phyloP scores from a whole-genome alignment of 257 asterid species.

The Thymus mandschuricus region DNA sequence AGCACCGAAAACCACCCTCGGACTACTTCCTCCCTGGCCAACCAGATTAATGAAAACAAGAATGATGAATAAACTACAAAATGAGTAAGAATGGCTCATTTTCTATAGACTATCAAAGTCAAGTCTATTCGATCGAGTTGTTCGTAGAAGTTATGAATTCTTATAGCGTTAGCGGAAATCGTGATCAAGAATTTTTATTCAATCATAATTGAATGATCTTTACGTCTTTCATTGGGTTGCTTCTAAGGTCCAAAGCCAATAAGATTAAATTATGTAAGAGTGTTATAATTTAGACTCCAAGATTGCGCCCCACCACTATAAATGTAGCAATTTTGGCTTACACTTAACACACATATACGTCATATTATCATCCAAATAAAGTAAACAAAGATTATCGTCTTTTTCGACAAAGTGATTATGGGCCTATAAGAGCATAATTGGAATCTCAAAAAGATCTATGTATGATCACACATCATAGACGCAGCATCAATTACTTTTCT shows the following conservation, averaged over 20 bases:
- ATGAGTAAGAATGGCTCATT: constrained; percentile 23
- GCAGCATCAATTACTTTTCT: too few relatives aligned
- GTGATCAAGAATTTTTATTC: background rate
- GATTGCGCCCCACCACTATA: constrained; percentile 21
- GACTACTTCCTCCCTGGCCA: constrained; percentile 7
- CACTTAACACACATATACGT: background rate
- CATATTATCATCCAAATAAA: background rate
- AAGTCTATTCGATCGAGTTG: too few relatives aligned
- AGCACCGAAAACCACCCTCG: constrained; percentile 14
- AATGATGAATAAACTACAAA: constrained; percentile 19
- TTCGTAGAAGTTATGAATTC: background rate
- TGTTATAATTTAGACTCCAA: constrained; percentile 34
- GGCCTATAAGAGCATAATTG: too few relatives aligned
- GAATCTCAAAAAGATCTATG: too few relatives aligned
- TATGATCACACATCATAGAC: too few relatives aligned
- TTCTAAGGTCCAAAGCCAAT: constrained; percentile 35
- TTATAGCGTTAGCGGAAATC: background rate
- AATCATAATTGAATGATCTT: background rate
- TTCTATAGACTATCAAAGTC: background rate
- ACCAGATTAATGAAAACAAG: constrained; percentile 20
- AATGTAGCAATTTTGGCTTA: constrained; percentile 3
- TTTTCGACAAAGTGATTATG: too few relatives aligned
- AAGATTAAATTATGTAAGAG: constrained; percentile 3
- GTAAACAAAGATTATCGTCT: too few relatives aligned
- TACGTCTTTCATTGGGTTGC: constrained; percentile 27